Evolutionary conservation across 2,329 filamentous ascomycete genomes (phyloP), one percentile per base, ranked within the genome.

Genomic region (Didymosphaeria variabile): DNA sequence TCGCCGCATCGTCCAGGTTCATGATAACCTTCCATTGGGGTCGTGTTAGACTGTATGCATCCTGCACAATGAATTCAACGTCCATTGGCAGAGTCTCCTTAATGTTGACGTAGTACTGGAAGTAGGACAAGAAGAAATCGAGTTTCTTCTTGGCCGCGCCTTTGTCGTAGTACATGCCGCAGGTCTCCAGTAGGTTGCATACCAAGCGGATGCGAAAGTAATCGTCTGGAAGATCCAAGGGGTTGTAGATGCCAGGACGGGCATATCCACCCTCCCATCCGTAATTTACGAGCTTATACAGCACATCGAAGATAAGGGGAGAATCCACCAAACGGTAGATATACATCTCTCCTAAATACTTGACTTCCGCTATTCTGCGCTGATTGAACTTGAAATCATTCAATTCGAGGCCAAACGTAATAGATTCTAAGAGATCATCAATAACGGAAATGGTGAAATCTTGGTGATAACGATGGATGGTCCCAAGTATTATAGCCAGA

Each of bases 301-400:
- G 86, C 0, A 91, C 92, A 73, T 99, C 95, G 71, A 99, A 99
- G 55, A 99, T 91, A 26, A 98, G 91, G 0, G 92, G 91, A 46
- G 97, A 95, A 77, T 99, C 95, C 40, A 99, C 87, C 87, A 99
- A 92, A 59, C 95, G 91, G 77, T 98, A 99, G 72, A 97, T 97
- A 82, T 99, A 99, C 10, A 99, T 86, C 79, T 99, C 95, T 23
- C 92, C 94, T 5, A 99, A 84, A 75, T 97, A 99, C 76, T 97
- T 98, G 72, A 97, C 92, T 78, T 98, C 94, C 2, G 96, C 92
- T 64, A 99, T 90, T 23, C 95, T 90, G 61, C 94, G 90, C 79
- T 99, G 95, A 75, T 97, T 97, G 81, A 93, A 96, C 72, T 96
- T 94, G 85, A 97, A 99, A 76, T 99, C 95, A 71, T 98, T 98